These are phyloP conservation scores for Saccharomycopsis fermentans DNA, from an alignment of 805 yeast species.

Conservation along the genomic window DNA sequence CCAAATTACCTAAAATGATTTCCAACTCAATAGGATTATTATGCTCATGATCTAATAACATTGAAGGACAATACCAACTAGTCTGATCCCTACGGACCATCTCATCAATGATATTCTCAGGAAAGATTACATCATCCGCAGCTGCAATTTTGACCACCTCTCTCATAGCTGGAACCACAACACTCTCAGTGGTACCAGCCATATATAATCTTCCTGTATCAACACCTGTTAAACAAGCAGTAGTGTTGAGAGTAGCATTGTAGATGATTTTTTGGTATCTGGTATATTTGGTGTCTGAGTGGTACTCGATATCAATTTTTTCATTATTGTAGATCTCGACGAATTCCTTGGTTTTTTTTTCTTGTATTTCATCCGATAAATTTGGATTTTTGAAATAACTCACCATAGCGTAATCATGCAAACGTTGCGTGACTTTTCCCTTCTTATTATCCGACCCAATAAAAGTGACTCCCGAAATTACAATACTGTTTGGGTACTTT, in stretches of 20 bases:
- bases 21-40: slow-evolving; percentile 64
- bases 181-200: slow-evolving; percentile 32
- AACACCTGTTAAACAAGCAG: slow-evolving; percentile 46
- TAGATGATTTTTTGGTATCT: slow-evolving; percentile 63
- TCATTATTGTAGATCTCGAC: slow-evolving; percentile 33
- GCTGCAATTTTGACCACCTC: slow-evolving; percentile 61
- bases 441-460: slow-evolving; percentile 46
- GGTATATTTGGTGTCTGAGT: slow-evolving; percentile 36
- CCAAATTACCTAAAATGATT: slow-evolving; percentile 58
- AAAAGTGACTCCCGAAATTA: slow-evolving; percentile 53
- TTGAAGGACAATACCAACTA: slow-evolving; percentile 54
- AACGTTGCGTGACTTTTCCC: slow-evolving; percentile 40
- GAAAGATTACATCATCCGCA: slow-evolving; percentile 52
- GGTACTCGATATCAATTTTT: slow-evolving; percentile 31
- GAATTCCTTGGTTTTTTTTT: slow-evolving; percentile 32
- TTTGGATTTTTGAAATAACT: slow-evolving; percentile 40
- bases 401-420: slow-evolving; percentile 37
- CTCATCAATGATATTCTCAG: slow-evolving; percentile 35
- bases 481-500: slow-evolving; percentile 37
- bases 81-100: slow-evolving; percentile 52
- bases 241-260: slow-evolving; percentile 57
- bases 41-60: slow-evolving; percentile 58
- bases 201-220: slow-evolving; percentile 46
- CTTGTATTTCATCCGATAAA: slow-evolving; percentile 24
- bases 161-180: slow-evolving; percentile 52